Conservation (phyloP, 441 rosid species). For the Populus trichocarpa region DNA sequence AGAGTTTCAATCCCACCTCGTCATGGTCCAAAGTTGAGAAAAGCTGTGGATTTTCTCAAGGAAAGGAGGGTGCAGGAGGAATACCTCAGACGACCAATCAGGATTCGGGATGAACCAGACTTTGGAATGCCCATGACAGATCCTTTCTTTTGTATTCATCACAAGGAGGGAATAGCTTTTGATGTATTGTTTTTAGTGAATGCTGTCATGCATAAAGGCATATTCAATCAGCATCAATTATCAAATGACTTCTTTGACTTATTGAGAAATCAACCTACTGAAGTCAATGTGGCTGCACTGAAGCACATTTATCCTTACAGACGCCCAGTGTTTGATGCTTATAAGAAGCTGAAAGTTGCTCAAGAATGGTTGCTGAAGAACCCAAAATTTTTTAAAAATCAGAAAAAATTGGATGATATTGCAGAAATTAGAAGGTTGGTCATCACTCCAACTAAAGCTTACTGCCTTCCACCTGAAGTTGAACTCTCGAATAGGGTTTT, state of each 20-base stretch:
- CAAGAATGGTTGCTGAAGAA: slow-evolving; percentile 68
- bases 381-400: slow-evolving; percentile 48
- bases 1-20: slow-evolving; percentile 63
- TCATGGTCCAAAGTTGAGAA: slow-evolving; percentile 52
- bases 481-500: slow-evolving; percentile 93
- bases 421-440: slow-evolving; percentile 71
- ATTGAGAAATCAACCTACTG: slow-evolving; percentile 52
- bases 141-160: slow-evolving; percentile 58
- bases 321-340: slow-evolving; percentile 66
- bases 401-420: slow-evolving; percentile 45
- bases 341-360: slow-evolving; percentile 47
- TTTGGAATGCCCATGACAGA: slow-evolving; percentile 53
- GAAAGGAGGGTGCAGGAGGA: slow-evolving; percentile 53
- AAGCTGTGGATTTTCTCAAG: slow-evolving; percentile 48
- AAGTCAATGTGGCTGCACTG: slow-evolving; percentile 70
- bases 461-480: slow-evolving; percentile 85
- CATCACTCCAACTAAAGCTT: slow-evolving; percentile 85
- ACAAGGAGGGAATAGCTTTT: slow-evolving; percentile 52
- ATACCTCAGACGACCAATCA: slow-evolving; percentile 33
- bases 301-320: slow-evolving; percentile 68
- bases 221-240: slow-evolving; percentile 68
- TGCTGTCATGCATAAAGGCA: slow-evolving; percentile 70
- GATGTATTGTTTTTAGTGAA: slow-evolving; percentile 74
- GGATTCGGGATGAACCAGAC: slow-evolving; percentile 51
- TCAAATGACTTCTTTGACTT: slow-evolving; percentile 60